Evolutionary conservation across 805 yeast species (phyloP), one percentile per base, ranked within the genome.

Genomic region (Wickerhamiella alocasiicola): DNA sequence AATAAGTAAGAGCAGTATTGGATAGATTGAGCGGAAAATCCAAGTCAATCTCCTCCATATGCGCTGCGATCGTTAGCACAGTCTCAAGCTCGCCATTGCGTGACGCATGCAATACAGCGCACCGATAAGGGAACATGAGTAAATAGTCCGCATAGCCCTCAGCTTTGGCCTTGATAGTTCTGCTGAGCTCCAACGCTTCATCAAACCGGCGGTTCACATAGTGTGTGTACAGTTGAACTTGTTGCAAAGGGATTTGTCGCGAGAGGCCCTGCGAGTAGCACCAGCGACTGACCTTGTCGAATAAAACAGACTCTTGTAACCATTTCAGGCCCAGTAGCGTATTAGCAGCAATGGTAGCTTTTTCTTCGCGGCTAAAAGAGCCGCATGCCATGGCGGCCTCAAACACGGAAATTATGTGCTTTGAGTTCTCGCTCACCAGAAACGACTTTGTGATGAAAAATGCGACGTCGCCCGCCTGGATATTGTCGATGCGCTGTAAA

Each of bases 241-340:
- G 45, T 3, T 17, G 24, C n/a, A 37, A 11, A 3, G 33, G 25
- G 3, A 26, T 23, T 4, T 26, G 16, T 11, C 29, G 38, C 21
- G 27, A 15, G 5, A 42, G 30, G 17, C 28, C 20, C 16, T 33
- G 21, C 27, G 15, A 16, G 18, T 28, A 30, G 15, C 18, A 23
- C 36, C 27, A 33, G 6, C 13, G 9, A 5, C 24, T 32, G 15
- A 42, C 19, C 3, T 20, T 33, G 6, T 17, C 25, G 7, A 12
- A 28, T 6, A 31, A 35, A 5, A 27, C 37, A 3, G n/a, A 9
- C 21, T 49, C 49, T 20, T 39, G 44, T 9, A 51, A 41, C 6
- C 42, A 43, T 6, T 43, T 39, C 31, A 47, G 37, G 3, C 49
- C 49, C 3, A 45, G 34, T 7, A 51, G 44, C 13, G 48, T 48